Percentiles rank a stretch among this genome's conserved stretches.
These are phyloP conservation scores for Chamaenerion angustifolium DNA, from an alignment of 345 rosid species.

Conservation along the genomic window DNA sequence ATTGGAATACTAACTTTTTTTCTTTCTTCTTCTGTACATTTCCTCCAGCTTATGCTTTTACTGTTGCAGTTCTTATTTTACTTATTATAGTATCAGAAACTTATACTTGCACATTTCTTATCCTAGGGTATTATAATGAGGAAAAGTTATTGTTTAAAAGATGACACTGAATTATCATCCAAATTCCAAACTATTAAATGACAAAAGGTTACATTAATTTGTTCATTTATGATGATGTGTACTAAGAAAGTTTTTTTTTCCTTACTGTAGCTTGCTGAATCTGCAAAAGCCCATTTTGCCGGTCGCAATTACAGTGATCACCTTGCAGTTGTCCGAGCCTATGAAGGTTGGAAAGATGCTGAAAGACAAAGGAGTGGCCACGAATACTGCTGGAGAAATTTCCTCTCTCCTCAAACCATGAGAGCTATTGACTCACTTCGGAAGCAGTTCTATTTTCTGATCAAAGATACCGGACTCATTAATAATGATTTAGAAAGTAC, in stretches of 20 bases:
- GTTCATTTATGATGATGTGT: too few species aligned
- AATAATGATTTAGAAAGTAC: conserved; percentile 29
- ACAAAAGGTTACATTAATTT: too few species aligned
- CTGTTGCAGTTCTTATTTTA: too few species aligned
- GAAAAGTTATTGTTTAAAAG: too few species aligned
- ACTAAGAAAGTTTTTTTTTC: not conserved
- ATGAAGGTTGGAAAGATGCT: conserved; percentile 86
- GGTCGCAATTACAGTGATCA: conserved; percentile 68
- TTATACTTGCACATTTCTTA: too few species aligned
- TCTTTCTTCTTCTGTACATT: too few species aligned
- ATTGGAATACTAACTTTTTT: too few species aligned
- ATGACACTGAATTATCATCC: too few species aligned
- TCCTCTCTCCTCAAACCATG: conserved; percentile 74
- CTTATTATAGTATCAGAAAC: too few species aligned
- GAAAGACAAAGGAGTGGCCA: conserved; percentile 61
- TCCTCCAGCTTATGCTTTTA: too few species aligned
- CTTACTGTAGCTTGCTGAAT: conserved; percentile 63
- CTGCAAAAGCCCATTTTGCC: conserved; percentile 72
- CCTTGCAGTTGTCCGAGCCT: conserved; percentile 71
- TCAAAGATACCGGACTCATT: conserved; percentile 66
- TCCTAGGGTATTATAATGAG: too few species aligned
- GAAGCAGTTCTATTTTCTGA: conserved; percentile 65
- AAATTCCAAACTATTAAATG: too few species aligned
- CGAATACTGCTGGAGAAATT: conserved; percentile 89
- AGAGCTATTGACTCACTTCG: conserved; percentile 86